phyloP scores from a whole-genome alignment of 2,329 filamentous ascomycete species.

The Albifimbria verrucaria region DNA sequence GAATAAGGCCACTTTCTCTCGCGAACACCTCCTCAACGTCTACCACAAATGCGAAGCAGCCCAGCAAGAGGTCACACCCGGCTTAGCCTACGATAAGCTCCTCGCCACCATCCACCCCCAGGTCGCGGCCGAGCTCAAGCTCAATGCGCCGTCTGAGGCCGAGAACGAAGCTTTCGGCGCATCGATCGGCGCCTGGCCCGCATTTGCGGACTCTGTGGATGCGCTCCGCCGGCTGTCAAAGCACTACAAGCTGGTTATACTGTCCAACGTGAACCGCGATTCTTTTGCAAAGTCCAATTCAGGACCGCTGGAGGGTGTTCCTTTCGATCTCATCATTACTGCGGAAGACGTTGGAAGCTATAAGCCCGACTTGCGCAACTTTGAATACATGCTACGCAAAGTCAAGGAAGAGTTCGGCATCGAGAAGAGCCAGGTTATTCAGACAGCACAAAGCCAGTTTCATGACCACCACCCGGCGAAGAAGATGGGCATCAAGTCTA shows the following conservation, averaged over 20 bases:
- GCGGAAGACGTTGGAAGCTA: constrained; percentile 70
- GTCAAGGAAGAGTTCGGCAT: constrained; percentile 54
- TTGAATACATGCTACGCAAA: constrained; percentile 59
- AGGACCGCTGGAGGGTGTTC: constrained; percentile 43
- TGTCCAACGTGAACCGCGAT: constrained; percentile 54
- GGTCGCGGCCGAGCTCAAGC: constrained; percentile 40
- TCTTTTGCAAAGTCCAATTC: constrained; percentile 44
- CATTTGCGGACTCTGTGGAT: constrained; percentile 57
- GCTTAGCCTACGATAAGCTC: constrained; percentile 57
- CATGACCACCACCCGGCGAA: constrained; percentile 68
- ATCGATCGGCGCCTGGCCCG: constrained; percentile 51
- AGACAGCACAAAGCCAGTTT: constrained; percentile 67
- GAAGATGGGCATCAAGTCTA: constrained; percentile 51
- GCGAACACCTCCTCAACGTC: constrained; percentile 37
- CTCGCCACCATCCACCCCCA: constrained; percentile 46
- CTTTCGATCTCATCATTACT: constrained; percentile 62
- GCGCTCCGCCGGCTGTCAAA: constrained; percentile 48
- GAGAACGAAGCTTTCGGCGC: constrained; percentile 48
- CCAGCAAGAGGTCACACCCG: constrained; percentile 54
- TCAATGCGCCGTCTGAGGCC: constrained; percentile 29
- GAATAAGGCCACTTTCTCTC: constrained; percentile 22
- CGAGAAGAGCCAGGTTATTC: constrained; percentile 52
- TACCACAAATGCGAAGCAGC: constrained; percentile 40
- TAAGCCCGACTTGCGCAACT: constrained; percentile 65
- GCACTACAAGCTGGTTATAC: constrained; percentile 54